A percentile compares a stretch with the other conserved stretches of the same genome.
Conservation (phyloP, 78 protist genomes). For the Dictyostelium firmibasis region DNA sequence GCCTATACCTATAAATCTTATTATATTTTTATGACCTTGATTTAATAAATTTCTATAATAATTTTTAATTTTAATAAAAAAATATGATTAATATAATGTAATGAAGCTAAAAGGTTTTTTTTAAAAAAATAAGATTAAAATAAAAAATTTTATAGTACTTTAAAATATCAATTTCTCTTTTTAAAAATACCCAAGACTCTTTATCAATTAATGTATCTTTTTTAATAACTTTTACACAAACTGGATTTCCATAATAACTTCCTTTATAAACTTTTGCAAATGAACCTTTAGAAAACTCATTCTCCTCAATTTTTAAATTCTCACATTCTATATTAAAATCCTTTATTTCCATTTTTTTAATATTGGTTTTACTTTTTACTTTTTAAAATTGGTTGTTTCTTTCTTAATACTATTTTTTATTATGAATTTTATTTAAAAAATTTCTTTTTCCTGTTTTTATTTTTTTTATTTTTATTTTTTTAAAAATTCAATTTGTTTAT, state of each 20-base stretch:
- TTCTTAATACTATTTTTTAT: neutral
- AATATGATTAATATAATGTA: too few species aligned
- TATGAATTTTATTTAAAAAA: neutral
- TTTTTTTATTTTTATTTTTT: neutral
- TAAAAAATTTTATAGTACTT: slow-evolving; percentile 2
- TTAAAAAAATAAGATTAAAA: neutral
- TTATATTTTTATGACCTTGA: slow-evolving; percentile 43
- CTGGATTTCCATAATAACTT: slow-evolving; percentile 40
- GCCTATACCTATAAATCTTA: slow-evolving; percentile 63
- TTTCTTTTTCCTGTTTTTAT: neutral
- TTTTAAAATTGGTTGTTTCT: neutral
- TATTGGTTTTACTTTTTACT: neutral
- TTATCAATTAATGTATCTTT: slow-evolving; percentile 49
- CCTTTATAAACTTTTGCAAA: slow-evolving; percentile 77
- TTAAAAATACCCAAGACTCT: slow-evolving; percentile 20
- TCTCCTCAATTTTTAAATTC: slow-evolving; percentile 41
- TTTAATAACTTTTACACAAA: slow-evolving; percentile 71
- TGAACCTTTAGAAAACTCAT: slow-evolving; percentile 71
- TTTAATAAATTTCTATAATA: slow-evolving; percentile 37
- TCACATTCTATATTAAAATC: slow-evolving; percentile 21
- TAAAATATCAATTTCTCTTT: slow-evolving; percentile 65
- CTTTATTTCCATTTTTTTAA: slow-evolving; percentile 12
- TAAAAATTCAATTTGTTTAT: neutral
- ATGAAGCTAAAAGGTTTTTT: neutral
- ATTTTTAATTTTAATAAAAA: neutral